These are phyloP conservation scores for Colletotrichum sojae DNA, from an alignment of 2,329 filamentous ascomycete genomes.

Conservation along the genomic window DNA sequence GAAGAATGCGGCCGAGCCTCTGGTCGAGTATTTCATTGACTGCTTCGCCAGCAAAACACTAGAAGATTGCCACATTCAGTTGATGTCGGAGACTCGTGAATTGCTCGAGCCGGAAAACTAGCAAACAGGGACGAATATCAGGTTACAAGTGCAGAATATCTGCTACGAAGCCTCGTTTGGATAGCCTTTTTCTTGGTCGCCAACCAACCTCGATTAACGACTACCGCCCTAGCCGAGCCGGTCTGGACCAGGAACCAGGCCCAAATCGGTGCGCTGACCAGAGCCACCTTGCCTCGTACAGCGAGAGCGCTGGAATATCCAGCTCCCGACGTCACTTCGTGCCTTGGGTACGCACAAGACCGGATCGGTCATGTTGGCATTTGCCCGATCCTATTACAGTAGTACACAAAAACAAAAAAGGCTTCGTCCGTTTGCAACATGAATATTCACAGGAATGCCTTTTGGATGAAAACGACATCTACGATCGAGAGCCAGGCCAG, in stretches of 20 bases:
- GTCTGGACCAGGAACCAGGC: background rate
- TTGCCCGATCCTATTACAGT: constrained; percentile 15
- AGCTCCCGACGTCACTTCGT: constrained; percentile 18
- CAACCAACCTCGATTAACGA: no score
- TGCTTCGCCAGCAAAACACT: no score
- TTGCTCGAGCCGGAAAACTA: no score
- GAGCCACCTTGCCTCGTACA: background rate
- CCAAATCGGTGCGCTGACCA: background rate
- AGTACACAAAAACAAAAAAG: constrained; percentile 3
- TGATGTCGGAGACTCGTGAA: no score
- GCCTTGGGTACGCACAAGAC: constrained; percentile 22
- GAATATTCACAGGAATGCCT: background rate
- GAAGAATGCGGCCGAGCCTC: background rate
- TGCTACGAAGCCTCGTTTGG: no score
- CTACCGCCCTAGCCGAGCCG: no score
- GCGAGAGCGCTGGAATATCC: background rate
- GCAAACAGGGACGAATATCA: no score
- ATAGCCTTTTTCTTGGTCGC: no score
- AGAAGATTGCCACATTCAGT: no score
- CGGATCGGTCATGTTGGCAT: constrained; percentile 22
- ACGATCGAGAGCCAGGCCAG: background rate
- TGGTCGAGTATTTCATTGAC: background rate
- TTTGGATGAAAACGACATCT: constrained; percentile 26
- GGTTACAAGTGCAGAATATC: no score
- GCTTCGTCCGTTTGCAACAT: constrained; percentile 31